Evolutionary conservation across 805 yeast genomes (phyloP), one percentile per base, ranked within the genome.

Genomic region (Ogataea methanolica): DNA sequence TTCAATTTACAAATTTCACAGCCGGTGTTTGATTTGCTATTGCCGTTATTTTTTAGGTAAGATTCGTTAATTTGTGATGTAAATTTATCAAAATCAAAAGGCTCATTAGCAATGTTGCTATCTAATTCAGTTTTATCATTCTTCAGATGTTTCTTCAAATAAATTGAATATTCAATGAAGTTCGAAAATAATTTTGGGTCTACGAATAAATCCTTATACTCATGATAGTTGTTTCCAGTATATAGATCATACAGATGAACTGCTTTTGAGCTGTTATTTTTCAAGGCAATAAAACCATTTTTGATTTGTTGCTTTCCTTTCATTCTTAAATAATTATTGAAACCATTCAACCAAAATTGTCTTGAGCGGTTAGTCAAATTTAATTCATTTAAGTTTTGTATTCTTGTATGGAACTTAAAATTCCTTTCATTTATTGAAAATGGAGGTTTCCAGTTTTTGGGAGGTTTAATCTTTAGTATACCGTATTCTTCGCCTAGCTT

Each of bases 321-420:
- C 79, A 79, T 78, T 54, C 70, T 70, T 53, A 76, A 61, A 57
- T 70, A 85, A 48, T 87, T 76, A 49, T 77, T 75, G 48, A 85
- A 64, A 52, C 83, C 88, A 46, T 76, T 80, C 40, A 69, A 68
- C 65, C 85, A 86, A 54, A 80, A 80, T 49, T 74, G 68, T 41
- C 91, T 69, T 33, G 84, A 78, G 51, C 95, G 69, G 48, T 83
- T 82, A 7, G 75, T 61, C 16, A 87, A 61, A 23, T 83, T 82
- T 57, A 87, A 66, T 59, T 85, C 88, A 55, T 79, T 76, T 45
- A 87, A 58, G 41, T 73, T 76, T 60, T 86, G 94, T n/a, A 82
- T 60, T 46, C 95, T 65, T 8, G 89, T 84, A 51, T 79, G 82
- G 59, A 87, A 86, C 42, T 66, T 72, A 63, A 86, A 85, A n/a